Base-by-base conservation (phyloP, 345 rosid species). In the Eucalyptus lansdowneana region DNA sequence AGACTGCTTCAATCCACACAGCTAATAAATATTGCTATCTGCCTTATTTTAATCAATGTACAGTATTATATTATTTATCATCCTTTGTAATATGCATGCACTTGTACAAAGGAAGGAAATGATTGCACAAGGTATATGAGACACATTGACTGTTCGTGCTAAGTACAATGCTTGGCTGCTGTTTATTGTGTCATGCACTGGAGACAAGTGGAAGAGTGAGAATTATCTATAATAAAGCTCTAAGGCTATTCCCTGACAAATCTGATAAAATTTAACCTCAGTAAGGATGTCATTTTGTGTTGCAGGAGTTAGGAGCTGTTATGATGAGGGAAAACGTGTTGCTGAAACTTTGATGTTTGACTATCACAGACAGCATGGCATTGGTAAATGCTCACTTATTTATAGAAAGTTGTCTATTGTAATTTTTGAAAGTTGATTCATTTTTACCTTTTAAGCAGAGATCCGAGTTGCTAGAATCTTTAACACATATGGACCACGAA, bases 391-490 rank as follows among this genome's bases (percentile, higher is more conserved):
- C 31, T 87, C 67, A n/a, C 76, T 40, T 45, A 42, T 29, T 34
- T 62, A 56, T 87, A 62, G 19, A 87, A 42, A 27, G 37, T 56
- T 17, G 16, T 17, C 17, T 22, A 22, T 3, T 9, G 22, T 80
- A 69, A 65, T 88, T 37, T 88, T 42, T 8, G 50, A 88, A 58
- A 47, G 51, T 88, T 44, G 5, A 19, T 9, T 29, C 15, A 56
- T 42, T 89, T 87, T 22, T 87, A 51, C 91, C 44, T 85, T 69
- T 69, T 7, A 69, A 80, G 22, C 80, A 98, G 99, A 98, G 89
- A 98, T 98, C 85, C 97, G 99, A n/a, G 95, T 98, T 90, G 99
- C 98, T 72, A 96, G 99, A 95, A 98, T 98, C 91, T 98, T 98
- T 92, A 97, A 98, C 95, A 98, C 99, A 21, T 98, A 97, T 83